Evolutionary conservation across 441 rosid genomes (phyloP).

Genomic region (Erodium moschatum): DNA sequence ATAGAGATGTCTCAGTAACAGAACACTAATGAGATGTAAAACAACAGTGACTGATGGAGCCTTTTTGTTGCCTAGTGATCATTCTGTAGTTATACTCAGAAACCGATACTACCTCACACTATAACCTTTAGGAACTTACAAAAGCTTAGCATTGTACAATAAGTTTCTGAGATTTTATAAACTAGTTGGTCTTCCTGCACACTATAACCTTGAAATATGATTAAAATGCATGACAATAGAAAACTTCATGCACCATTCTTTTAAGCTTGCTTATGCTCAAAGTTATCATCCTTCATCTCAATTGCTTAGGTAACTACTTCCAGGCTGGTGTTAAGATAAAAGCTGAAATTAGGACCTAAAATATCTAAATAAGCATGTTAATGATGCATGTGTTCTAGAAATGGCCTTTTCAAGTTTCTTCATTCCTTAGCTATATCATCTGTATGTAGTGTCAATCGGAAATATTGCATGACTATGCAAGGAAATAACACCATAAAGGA

Average conservation of each 20-base stretch:
- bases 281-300: neutral
- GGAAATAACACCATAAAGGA: neutral
- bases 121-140: neutral
- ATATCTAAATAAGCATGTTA: neutral
- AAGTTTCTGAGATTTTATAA: neutral
- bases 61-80: neutral
- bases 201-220: neutral
- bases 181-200: neutral
- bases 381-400: conserved; percentile 1
- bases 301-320: neutral
- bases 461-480: neutral
- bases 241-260: neutral
- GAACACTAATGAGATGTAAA: neutral
- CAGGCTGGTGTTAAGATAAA: neutral
- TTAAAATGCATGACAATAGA: neutral
- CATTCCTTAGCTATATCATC: neutral
- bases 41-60: neutral
- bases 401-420: neutral
- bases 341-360: neutral
- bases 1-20: neutral
- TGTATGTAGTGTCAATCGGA: neutral
- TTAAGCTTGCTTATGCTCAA: neutral
- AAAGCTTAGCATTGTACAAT: neutral
- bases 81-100: neutral
- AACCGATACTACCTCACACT: neutral